A percentile compares a stretch with the other conserved stretches of the same genome.
Conservation (phyloP, 1,284 basidiomycete species). For the Moesziomyces sp. region DNA sequence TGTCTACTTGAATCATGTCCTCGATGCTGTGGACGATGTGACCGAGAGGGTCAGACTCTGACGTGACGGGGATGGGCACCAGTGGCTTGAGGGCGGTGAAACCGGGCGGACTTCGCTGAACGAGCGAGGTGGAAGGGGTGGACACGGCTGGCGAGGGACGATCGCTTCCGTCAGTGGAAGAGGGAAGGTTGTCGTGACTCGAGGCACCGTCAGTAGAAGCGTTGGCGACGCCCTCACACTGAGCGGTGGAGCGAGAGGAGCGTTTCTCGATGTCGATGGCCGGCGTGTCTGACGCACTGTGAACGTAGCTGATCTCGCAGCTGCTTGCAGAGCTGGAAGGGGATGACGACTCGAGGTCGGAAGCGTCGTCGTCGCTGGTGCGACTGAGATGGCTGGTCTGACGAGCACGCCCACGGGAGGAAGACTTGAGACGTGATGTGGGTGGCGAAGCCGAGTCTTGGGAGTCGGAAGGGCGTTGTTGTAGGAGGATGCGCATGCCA, state of each 20-base stretch:
- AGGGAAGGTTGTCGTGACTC: slow-evolving; percentile 24
- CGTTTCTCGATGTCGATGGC: slow-evolving; percentile 31
- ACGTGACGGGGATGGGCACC: slow-evolving; percentile 23
- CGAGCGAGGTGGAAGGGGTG: slow-evolving; percentile 34
- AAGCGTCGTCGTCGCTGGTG: slow-evolving; percentile 17
- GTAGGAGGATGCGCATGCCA: slow-evolving; percentile 44
- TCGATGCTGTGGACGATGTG: slow-evolving; percentile 34
- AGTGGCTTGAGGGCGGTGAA: slow-evolving; percentile 32
- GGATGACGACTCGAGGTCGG: slow-evolving; percentile 24
- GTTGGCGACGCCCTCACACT: background rate
- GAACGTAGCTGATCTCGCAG: slow-evolving; percentile 27
- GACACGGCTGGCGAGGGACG: slow-evolving; percentile 33
- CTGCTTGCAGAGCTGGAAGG: slow-evolving; percentile 38
- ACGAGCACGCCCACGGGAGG: slow-evolving; percentile 8
- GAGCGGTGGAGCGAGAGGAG: slow-evolving; percentile 7
- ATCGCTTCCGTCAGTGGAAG: slow-evolving; percentile 35
- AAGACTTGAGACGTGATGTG: background rate
- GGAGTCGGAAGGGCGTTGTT: slow-evolving; percentile 8
- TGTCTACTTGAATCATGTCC: slow-evolving; percentile 40
- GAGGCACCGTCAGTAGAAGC: slow-evolving; percentile 19
- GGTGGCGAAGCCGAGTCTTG: background rate
- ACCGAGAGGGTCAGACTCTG: slow-evolving; percentile 33
- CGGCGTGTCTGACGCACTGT: slow-evolving; percentile 3
- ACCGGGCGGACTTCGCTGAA: slow-evolving; percentile 34
- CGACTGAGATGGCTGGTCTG: slow-evolving; percentile 1